Percentiles rank a stretch among this genome's conserved stretches.
Evolutionary conservation across 1,139 yeast genomes (phyloP).

Genomic region (Yamadazyma diddensiae): DNA sequence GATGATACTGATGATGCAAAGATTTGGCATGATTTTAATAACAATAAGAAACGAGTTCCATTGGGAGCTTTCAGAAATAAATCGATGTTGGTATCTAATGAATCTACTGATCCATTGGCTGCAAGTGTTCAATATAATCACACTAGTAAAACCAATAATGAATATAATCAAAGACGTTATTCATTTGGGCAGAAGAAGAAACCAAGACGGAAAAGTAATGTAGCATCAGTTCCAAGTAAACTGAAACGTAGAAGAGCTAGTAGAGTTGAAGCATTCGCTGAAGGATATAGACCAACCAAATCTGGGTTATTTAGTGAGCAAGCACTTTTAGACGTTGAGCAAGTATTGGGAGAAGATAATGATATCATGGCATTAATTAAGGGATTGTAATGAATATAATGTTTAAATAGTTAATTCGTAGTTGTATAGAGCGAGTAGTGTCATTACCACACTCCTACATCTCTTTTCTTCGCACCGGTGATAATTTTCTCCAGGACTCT

Average conservation of each 20-base stretch:
- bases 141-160: conserved; percentile 20
- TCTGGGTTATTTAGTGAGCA: conserved; percentile 73
- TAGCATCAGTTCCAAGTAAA: conserved; percentile 20
- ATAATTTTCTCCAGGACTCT: background rate
- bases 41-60: conserved; percentile 64
- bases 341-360: conserved; percentile 46
- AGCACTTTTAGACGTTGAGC: conserved; percentile 70
- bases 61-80: conserved; percentile 87
- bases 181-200: conserved; percentile 12
- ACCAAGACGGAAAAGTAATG: conserved; percentile 11
- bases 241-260: conserved; percentile 54
- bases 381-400: conserved; percentile 25
- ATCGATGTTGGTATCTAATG: conserved; percentile 43
- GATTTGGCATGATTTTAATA: conserved; percentile 53
- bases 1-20: conserved; percentile 57
- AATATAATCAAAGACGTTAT: conserved; percentile 19
- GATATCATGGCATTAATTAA: conserved; percentile 46
- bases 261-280: conserved; percentile 70
- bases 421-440: background rate
- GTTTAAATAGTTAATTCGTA: background rate
- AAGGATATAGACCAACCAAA: conserved; percentile 69
- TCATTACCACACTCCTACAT: too few relatives aligned
- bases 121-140: conserved; percentile 20
- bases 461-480: too few relatives aligned
- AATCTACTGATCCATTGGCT: conserved; percentile 22